Conservation (phyloP, 1,284 basidiomycete genomes). For the Inonotus obliquus region DNA sequence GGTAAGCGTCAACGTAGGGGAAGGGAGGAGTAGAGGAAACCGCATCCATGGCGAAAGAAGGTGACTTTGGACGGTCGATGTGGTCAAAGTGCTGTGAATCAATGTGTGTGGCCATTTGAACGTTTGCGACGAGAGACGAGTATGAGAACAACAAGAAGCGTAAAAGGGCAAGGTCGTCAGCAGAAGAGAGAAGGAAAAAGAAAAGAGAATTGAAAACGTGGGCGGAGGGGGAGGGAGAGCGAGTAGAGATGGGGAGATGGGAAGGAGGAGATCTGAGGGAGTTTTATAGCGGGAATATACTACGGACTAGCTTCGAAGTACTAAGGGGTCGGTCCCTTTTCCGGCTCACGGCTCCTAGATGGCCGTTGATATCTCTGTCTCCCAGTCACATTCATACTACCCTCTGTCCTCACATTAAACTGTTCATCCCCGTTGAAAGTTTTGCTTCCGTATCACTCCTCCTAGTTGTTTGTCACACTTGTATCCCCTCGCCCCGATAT, state of each 20-base stretch:
- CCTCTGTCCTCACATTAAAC: conserved; percentile 2
- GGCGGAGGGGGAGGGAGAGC: conserved; percentile 25
- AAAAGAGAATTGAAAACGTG: conserved; percentile 21
- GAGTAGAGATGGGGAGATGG: conserved; percentile 11
- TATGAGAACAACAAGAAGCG: conserved; percentile 29
- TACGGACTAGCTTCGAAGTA: background rate
- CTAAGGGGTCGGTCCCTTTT: background rate
- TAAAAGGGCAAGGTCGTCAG: conserved; percentile 23
- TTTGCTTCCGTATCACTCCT: background rate
- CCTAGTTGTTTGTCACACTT: background rate
- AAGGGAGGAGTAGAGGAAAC: conserved; percentile 16
- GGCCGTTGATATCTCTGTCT: background rate
- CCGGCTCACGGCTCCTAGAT: background rate
- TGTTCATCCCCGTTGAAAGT: background rate
- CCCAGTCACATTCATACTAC: background rate
- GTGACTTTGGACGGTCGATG: conserved; percentile 28
- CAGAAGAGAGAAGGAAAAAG: background rate
- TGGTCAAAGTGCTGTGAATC: conserved; percentile 17
- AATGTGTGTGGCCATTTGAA: conserved; percentile 22
- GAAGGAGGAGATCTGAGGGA: background rate
- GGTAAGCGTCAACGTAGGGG: conserved; percentile 18
- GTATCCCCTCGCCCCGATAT: conserved; percentile 6
- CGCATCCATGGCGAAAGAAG: conserved; percentile 33
- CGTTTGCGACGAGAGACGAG: conserved; percentile 37
- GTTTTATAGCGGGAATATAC: background rate